Evolutionary conservation across 2,329 filamentous ascomycete genomes (phyloP).

Genomic region (Epichloe coenophiala): DNA sequence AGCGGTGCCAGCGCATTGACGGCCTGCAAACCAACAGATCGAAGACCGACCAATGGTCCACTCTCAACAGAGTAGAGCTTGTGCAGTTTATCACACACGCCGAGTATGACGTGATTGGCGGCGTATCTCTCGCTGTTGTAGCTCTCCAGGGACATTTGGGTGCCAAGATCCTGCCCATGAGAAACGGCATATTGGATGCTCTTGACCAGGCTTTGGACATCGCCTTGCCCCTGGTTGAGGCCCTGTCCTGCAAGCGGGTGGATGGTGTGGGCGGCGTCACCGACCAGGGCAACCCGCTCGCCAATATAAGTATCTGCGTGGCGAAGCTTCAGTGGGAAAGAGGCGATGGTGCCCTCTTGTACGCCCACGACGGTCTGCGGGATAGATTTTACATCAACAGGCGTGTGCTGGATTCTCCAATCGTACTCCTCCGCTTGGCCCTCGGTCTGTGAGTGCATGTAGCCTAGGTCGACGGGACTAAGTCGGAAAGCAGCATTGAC

Average conservation of each 20-base stretch:
- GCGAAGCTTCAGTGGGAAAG: conserved; percentile 80
- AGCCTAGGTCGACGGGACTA: conserved; percentile 63
- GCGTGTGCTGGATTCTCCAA: conserved; percentile 71
- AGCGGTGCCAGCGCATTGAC: conserved; percentile 63
- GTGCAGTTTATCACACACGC: conserved; percentile 78
- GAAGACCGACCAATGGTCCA: conserved; percentile 66
- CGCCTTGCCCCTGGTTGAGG: conserved; percentile 82
- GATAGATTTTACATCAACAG: conserved; percentile 35
- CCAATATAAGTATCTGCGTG: conserved; percentile 90
- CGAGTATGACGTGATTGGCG: conserved; percentile 66
- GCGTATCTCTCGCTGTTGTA: conserved; percentile 75
- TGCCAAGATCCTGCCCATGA: conserved; percentile 81
- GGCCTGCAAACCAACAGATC: conserved; percentile 62
- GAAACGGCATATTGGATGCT: conserved; percentile 64
- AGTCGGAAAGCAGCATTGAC: conserved; percentile 91
- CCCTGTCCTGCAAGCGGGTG: conserved; percentile 93
- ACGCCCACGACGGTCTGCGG: conserved; percentile 57
- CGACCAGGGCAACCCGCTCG: conserved; percentile 81
- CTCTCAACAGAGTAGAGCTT: conserved; percentile 76
- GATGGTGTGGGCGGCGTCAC: conserved; percentile 88
- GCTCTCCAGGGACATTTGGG: conserved; percentile 60
- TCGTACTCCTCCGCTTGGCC: conserved; percentile 60
- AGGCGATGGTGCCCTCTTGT: conserved; percentile 71
- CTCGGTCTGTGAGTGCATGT: conserved; percentile 53
- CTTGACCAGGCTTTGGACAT: conserved; percentile 65